Conservation (phyloP, 2,329 filamentous ascomycete species). For the Fusarium fujikuroi region DNA sequence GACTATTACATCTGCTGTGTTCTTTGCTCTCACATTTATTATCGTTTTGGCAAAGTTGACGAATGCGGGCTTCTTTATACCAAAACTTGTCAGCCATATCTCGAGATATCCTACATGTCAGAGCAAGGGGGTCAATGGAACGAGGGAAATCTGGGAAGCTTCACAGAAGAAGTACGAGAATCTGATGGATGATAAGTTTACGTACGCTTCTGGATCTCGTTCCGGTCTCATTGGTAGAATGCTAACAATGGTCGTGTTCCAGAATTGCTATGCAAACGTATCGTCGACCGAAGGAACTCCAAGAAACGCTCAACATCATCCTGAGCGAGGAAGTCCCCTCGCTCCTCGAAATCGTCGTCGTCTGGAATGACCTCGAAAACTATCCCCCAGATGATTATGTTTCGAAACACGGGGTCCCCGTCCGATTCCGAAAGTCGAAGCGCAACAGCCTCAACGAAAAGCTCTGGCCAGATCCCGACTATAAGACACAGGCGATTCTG, state of each 20-base stretch:
- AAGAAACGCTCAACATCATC: constrained; percentile 45
- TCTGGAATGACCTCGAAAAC: constrained; percentile 52
- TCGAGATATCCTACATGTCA: constrained; percentile 32
- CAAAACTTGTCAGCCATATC: constrained; percentile 30
- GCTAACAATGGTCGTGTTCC: neutral
- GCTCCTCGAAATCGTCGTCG: constrained; percentile 51
- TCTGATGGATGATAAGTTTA: constrained; percentile 47
- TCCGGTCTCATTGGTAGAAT: neutral
- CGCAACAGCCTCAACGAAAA: constrained; percentile 53
- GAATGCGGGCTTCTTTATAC: constrained; percentile 26
- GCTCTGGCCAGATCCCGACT: constrained; percentile 50
- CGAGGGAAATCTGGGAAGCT: constrained; percentile 33
- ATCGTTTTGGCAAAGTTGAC: constrained; percentile 30
- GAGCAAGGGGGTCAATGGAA: constrained; percentile 26
- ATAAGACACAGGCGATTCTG: constrained; percentile 53
- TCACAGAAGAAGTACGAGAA: constrained; percentile 41
- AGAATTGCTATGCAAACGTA: constrained; percentile 54
- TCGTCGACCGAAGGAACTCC: constrained; percentile 50
- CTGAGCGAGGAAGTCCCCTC: constrained; percentile 49
- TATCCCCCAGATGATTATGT: constrained; percentile 44
- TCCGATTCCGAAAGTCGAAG: constrained; percentile 49
- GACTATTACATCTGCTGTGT: constrained; percentile 18
- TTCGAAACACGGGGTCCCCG: constrained; percentile 47
- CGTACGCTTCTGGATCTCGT: constrained; percentile 30
- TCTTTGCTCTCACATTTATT: constrained; percentile 24